Percentiles rank a stretch among this genome's conserved stretches.
These are phyloP conservation scores for Solanum ahanhuiri DNA, from an alignment of 257 asterid species.

Conservation along the genomic window DNA sequence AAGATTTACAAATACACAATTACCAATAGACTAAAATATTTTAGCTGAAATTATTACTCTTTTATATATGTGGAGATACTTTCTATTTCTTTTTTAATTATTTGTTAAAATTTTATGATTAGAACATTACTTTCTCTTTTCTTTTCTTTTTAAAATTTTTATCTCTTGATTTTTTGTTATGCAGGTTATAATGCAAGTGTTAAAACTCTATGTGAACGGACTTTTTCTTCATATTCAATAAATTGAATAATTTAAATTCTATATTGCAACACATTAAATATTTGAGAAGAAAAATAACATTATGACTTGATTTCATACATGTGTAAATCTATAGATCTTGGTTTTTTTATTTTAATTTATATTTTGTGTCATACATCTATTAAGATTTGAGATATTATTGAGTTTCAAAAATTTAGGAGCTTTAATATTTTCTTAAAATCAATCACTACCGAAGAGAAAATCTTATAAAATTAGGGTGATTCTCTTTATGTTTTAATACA, in stretches of 20 bases:
- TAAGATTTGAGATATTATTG: not conserved
- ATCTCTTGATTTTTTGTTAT: not conserved
- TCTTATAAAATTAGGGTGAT: not conserved
- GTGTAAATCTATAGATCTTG: not conserved
- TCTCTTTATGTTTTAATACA: not conserved
- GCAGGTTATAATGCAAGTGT: not conserved
- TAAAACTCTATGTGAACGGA: not conserved
- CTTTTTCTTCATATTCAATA: not conserved
- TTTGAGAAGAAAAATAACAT: not conserved
- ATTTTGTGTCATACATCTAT: not conserved
- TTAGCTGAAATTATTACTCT: not conserved
- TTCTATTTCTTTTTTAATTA: not conserved
- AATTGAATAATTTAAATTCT: too few species aligned
- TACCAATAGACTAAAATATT: not conserved
- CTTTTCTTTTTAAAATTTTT: not conserved
- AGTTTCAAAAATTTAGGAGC: not conserved
- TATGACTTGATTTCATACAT: not conserved
- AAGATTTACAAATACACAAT: not conserved
- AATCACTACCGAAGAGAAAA: not conserved
- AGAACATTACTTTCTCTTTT: not conserved
- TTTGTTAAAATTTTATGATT: not conserved
- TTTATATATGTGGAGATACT: not conserved
- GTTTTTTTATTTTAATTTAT: not conserved
- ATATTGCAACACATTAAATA: not conserved
- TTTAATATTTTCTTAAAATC: not conserved